These are phyloP conservation scores for Microstegium vimineum DNA, from an alignment of 176 grass and related monocot genomes.

Conservation along the genomic window DNA sequence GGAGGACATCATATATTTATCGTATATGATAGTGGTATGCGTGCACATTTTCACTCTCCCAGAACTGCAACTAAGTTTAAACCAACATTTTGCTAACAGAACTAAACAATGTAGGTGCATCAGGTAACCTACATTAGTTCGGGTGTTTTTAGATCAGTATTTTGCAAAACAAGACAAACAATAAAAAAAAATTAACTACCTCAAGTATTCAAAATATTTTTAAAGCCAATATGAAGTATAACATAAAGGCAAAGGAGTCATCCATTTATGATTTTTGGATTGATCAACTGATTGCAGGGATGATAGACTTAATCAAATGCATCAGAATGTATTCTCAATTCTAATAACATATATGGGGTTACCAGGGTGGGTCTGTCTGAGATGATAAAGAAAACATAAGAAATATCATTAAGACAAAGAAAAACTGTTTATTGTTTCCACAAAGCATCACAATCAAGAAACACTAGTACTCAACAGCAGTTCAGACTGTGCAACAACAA, in stretches of 20 bases:
- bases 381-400: conserved; percentile 7
- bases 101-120: background rate
- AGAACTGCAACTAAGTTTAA: background rate
- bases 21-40: background rate
- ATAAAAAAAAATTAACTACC: background rate
- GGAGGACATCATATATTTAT: too few relatives aligned
- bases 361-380: too few relatives aligned
- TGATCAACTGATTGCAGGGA: too few relatives aligned
- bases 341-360: background rate
- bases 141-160: background rate
- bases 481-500: conserved; percentile 13
- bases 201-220: conserved; percentile 3
- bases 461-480: conserved; percentile 19
- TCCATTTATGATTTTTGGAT: background rate
- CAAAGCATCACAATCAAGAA: conserved; percentile 20
- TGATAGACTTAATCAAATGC: too few relatives aligned
- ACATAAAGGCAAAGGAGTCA: conserved; percentile 1
- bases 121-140: background rate
- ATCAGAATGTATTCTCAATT: background rate
- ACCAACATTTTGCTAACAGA: background rate
- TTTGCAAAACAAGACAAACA: too few relatives aligned
- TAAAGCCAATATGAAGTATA: background rate
- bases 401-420: conserved; percentile 3
- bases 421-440: background rate
- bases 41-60: background rate